Conservation (phyloP, 2,329 filamentous ascomycete species). For the Diaporthe amygdali region DNA sequence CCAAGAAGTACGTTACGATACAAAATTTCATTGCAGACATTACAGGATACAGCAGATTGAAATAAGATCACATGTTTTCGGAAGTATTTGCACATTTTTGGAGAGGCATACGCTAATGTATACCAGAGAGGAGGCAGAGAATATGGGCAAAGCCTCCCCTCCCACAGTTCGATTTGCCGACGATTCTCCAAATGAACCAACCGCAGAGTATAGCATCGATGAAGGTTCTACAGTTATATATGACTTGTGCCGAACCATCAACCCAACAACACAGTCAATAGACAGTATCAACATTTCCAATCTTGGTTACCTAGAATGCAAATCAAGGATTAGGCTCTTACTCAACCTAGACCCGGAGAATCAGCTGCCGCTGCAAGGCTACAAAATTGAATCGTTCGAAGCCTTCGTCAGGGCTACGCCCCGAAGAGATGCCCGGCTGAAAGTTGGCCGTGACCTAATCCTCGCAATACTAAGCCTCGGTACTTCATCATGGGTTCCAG, state of each 20-base stretch:
- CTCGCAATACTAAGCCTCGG: not conserved
- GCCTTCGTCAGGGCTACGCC: not conserved
- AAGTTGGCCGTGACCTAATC: not conserved
- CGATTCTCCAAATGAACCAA: too few relatives aligned
- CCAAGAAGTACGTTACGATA: not conserved
- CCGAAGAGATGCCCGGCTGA: not conserved
- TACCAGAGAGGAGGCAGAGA: too few relatives aligned
- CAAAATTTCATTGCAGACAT: too few relatives aligned
- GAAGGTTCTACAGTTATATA: not conserved
- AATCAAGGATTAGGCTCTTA: not conserved
- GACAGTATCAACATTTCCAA: too few relatives aligned
- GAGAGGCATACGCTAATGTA: too few relatives aligned
- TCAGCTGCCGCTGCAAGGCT: not conserved
- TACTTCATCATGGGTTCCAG: not conserved
- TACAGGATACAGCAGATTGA: too few relatives aligned
- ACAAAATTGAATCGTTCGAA: not conserved
- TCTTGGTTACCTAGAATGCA: not conserved
- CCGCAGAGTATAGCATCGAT: not conserved
- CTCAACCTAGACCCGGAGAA: not conserved
- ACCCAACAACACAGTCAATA: fast-evolving
- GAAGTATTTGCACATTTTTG: too few relatives aligned
- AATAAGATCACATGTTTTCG: too few relatives aligned
- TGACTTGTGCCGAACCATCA: not conserved
- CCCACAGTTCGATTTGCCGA: too few relatives aligned
- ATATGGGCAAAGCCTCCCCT: too few relatives aligned